Conservation (phyloP, 108 stramenopile genomes). For the Cyclotella cryptica region DNA sequence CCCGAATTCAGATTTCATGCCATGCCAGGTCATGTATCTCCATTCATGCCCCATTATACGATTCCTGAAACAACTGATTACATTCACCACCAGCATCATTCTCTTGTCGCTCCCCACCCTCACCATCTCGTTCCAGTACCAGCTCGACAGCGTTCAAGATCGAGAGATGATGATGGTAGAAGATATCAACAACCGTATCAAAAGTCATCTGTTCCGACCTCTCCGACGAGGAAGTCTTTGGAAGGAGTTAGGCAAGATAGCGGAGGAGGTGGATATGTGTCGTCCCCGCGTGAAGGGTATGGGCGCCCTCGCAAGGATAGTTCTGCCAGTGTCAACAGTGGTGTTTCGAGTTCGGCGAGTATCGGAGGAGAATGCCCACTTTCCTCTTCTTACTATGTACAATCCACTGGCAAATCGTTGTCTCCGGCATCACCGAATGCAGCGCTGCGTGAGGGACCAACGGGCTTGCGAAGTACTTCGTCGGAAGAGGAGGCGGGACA, state of each 20-base stretch:
- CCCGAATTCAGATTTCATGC: constrained; percentile 33
- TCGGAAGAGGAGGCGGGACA: not conserved
- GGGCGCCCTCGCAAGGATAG: constrained; percentile 36
- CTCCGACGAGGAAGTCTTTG: constrained; percentile 5
- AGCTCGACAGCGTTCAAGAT: constrained; percentile 18
- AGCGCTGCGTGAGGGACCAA: constrained; percentile 22
- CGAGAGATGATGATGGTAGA: constrained; percentile 16
- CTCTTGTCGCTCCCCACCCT: not conserved
- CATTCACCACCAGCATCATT: not conserved
- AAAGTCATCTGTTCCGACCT: not conserved
- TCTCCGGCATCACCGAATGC: not conserved
- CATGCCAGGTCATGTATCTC: constrained; percentile 29
- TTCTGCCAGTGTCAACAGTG: constrained; percentile 23
- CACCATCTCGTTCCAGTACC: not conserved
- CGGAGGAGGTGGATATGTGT: not conserved
- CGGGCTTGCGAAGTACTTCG: constrained; percentile 11
- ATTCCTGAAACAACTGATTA: constrained; percentile 1
- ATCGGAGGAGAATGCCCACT: not conserved
- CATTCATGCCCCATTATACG: constrained; percentile 25
- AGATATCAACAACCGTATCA: not conserved
- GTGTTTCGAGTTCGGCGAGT: constrained; percentile 2
- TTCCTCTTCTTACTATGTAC: not conserved
- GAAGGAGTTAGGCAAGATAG: not conserved
- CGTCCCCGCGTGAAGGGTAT: not conserved
- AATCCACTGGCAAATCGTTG: not conserved